Percentiles rank a stretch among this genome's conserved stretches.
Evolutionary conservation across 2,329 filamentous ascomycete genomes (phyloP).

Genomic region (Alternaria viburni): DNA sequence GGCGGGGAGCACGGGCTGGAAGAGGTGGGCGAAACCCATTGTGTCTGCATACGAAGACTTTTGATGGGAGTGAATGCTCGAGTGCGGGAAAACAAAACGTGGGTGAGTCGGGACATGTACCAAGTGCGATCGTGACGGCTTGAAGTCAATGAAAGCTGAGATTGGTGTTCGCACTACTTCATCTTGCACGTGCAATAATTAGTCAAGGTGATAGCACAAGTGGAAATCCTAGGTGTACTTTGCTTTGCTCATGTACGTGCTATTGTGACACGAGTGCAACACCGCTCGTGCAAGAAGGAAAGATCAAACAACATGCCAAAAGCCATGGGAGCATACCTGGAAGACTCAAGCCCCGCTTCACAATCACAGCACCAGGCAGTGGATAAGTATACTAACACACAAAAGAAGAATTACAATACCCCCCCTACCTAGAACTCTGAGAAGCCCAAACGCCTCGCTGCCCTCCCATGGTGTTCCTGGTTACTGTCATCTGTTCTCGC

Average conservation of each 20-base stretch:
- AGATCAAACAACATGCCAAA: neutral
- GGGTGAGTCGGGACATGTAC: neutral
- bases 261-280: neutral
- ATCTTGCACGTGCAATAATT: neutral
- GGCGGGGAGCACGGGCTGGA: neutral
- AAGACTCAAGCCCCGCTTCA: neutral
- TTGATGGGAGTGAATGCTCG: neutral
- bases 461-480: neutral
- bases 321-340: neutral
- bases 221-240: neutral
- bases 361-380: neutral
- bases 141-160: neutral
- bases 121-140: neutral
- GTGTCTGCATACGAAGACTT: neutral
- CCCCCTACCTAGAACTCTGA: neutral
- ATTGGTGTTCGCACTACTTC: neutral
- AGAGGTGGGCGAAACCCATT: neutral
- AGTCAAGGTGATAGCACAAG: neutral
- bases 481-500: neutral
- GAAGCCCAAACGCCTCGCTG: slow-evolving; percentile 13
- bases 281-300: neutral
- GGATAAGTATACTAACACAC: slow-evolving; percentile 5
- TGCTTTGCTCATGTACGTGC: neutral
- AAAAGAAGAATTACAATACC: neutral
- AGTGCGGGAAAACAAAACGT: neutral